These are phyloP conservation scores for Aspergillus flavus DNA, from an alignment of 2,329 filamentous ascomycete genomes.

Conservation along the genomic window DNA sequence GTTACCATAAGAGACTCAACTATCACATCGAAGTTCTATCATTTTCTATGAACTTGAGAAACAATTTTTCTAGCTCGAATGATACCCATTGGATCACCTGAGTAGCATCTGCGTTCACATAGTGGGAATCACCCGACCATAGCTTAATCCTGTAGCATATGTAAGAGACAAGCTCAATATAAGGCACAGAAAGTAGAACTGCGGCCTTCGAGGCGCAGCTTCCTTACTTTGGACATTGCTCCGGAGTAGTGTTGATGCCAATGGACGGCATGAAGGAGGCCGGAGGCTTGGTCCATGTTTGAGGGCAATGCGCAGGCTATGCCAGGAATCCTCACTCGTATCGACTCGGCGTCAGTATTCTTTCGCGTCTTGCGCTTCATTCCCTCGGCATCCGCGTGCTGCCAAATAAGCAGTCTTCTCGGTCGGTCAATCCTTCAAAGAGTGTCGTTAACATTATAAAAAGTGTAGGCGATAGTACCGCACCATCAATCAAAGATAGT, in stretches of 20 bases:
- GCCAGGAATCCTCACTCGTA: neutral
- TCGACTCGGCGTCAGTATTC: neutral
- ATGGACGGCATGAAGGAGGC: neutral
- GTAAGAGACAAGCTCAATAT: neutral
- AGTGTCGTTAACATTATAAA: neutral
- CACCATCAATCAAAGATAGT: slow-evolving; percentile 63
- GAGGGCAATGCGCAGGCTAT: neutral
- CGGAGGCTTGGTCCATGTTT: neutral
- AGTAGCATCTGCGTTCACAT: neutral
- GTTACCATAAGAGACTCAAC: neutral
- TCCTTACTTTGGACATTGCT: neutral
- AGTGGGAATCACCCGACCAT: neutral
- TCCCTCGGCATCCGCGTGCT: neutral
- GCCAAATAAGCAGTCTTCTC: neutral
- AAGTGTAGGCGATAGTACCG: neutral
- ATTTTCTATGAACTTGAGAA: neutral
- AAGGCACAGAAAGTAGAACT: neutral
- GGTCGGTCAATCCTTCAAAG: neutral
- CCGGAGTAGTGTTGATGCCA: neutral
- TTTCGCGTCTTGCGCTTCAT: neutral
- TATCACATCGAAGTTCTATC: neutral
- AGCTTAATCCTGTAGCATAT: neutral
- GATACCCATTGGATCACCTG: neutral
- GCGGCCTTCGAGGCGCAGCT: neutral
- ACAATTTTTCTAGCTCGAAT: neutral